Percentiles rank a stretch among this genome's conserved stretches.
These are phyloP conservation scores for Beta lomatogona DNA, from an alignment of 179 eudicot genomes.

Conservation along the genomic window DNA sequence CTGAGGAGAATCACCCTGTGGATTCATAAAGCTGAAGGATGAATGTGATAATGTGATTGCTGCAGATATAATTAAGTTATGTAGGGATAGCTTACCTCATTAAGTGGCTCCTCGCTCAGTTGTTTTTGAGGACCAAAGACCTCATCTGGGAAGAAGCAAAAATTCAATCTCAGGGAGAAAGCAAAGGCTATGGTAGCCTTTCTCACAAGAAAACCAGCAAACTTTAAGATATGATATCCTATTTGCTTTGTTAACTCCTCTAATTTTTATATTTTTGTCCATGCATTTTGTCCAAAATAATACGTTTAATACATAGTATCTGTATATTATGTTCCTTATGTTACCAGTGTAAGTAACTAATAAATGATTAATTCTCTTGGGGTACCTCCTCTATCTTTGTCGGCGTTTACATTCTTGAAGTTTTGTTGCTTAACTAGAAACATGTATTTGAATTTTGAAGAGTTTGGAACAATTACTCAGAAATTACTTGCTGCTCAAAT, in stretches of 20 bases:
- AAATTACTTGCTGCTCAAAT: neutral
- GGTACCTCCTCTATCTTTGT: neutral
- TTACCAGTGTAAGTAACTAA: neutral
- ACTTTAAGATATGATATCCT: slow-evolving; percentile 28
- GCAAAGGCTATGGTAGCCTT: slow-evolving; percentile 75
- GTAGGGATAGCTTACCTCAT: slow-evolving; percentile 63
- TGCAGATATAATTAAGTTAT: slow-evolving; percentile 59
- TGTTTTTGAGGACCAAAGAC: slow-evolving; percentile 81
- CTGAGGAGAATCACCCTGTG: slow-evolving; percentile 90
- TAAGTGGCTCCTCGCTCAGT: slow-evolving; percentile 82
- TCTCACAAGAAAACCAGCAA: slow-evolving; percentile 47
- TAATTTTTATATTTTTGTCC: neutral
- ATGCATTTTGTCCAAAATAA: neutral
- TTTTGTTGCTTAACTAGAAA: neutral
- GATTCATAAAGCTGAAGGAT: slow-evolving; percentile 71
- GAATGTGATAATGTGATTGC: slow-evolving; percentile 36
- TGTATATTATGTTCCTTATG: slow-evolving; percentile 2
- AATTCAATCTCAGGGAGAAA: slow-evolving; percentile 65
- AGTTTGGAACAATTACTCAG: neutral
- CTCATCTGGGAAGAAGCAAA: slow-evolving; percentile 80
- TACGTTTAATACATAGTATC: neutral
- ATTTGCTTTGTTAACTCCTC: neutral
- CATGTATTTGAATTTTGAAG: neutral
- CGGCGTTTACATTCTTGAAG: neutral
- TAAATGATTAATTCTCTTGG: neutral